Base-by-base conservation (phyloP, 345 rosid species). In the Gossypium herbaceum region DNA sequence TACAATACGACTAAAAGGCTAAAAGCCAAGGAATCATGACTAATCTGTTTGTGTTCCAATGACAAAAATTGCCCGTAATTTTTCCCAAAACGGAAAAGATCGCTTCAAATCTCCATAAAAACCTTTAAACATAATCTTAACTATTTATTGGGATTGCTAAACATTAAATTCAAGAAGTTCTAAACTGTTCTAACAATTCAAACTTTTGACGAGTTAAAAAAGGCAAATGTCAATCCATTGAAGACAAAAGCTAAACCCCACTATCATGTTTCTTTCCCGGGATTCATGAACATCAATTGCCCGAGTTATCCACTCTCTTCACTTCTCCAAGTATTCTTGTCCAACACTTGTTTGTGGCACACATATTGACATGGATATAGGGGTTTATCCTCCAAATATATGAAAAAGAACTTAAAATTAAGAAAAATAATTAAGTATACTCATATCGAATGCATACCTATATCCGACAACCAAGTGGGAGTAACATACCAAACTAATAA, bases 201-300 rank as follows among this genome's bases (percentile, higher is more conserved):
- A 50, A 68, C 43, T 48, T 68, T 48, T 12, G 17, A 11, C 29
- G 12, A 16, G 7, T 3, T 8, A 68, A 50, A 50, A 34, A 50
- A 19, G 22, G n/a, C 41, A 22, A 24, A 0, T 7, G 20, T 13
- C 68, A 17, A 25, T 22, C 7, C 67, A 72, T 24, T 20, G 16
- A 72, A 57, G 15, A 57, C 41, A 13, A 72, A 43, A 72, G 67
- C 27, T 41, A 43, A 72, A 72, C 58, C 7, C 29, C 41, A 47
- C 3, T 45, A 68, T 48, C 43, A 15, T 15, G 58, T 13, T 68
- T 48, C 57, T 45, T 60, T 34, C 7, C 17, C 12, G 16, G 27
- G 29, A 55, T 27, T 7, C 17, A 25, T 27, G 43, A n/a, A 55
- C 25, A 71, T 25, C 12, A 60, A 17, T 62, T 64, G 3, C 7